Conservation (phyloP, 768 basidiomycete species). For the Lentinula lateritia region DNA sequence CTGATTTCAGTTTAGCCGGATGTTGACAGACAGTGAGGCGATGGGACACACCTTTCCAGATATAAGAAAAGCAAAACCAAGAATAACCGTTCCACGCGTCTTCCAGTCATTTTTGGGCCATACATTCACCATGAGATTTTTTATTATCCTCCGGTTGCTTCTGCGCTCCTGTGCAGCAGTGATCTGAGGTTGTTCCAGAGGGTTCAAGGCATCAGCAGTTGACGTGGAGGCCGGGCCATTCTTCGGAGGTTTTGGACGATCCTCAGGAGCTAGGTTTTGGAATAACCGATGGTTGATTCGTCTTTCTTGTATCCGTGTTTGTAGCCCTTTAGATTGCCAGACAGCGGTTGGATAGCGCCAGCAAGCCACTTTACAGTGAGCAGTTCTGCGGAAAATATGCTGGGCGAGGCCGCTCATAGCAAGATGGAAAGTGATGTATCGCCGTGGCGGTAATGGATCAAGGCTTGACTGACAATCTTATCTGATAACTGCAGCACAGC, state of each 20-base stretch:
- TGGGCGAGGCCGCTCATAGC: background rate
- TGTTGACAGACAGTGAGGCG: background rate
- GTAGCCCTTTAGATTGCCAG: too few species aligned
- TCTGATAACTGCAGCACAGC: background rate
- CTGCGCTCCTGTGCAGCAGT: constrained; percentile 44
- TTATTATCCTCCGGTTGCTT: constrained; percentile 86
- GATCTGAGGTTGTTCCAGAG: background rate
- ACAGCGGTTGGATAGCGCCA: background rate
- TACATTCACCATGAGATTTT: constrained; percentile 77
- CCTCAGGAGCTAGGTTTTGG: background rate
- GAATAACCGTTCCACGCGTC: constrained; percentile 74
- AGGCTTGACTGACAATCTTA: background rate
- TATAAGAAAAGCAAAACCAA: constrained; percentile 77
- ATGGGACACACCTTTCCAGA: constrained; percentile 67
- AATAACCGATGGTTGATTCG: background rate
- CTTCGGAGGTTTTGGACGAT: background rate
- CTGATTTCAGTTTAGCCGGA: constrained; percentile 28
- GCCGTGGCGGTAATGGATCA: background rate
- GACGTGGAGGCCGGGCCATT: background rate
- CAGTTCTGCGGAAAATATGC: background rate
- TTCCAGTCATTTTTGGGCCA: constrained; percentile 89
- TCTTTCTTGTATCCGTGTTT: background rate
- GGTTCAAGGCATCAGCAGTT: background rate
- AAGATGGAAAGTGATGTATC: background rate
- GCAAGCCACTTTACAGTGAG: background rate